phyloP scores from a whole-genome alignment of 352 stramenopile species.

The Globisporangium nagaii region DNA sequence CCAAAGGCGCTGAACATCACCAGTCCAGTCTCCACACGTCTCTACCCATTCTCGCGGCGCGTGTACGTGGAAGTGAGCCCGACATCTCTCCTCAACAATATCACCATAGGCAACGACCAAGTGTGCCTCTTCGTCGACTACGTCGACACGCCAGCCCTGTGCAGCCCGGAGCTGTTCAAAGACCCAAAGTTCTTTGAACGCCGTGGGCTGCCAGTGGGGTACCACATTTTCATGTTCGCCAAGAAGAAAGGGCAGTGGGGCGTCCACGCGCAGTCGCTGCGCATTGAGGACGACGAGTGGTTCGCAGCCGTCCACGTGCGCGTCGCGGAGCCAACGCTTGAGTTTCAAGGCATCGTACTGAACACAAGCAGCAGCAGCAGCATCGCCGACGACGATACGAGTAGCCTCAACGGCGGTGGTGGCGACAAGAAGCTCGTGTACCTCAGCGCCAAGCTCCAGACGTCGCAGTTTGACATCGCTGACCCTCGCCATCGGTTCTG shows the following conservation, averaged over 20 bases:
- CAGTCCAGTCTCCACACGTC: constrained; percentile 15
- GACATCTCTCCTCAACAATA: constrained; percentile 13
- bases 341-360: constrained; percentile 17
- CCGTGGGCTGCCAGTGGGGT: constrained; percentile 14
- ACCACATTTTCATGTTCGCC: constrained; percentile 41
- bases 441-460: constrained; percentile 26
- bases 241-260: background rate
- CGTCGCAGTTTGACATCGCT: constrained; percentile 32
- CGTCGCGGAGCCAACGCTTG: constrained; percentile 28
- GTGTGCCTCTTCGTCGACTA: constrained; percentile 38
- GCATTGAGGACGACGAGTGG: constrained; percentile 12
- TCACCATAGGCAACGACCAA: constrained; percentile 12
- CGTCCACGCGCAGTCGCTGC: background rate
- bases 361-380: background rate
- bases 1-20: constrained; percentile 17
- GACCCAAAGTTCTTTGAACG: constrained; percentile 29
- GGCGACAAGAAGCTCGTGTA: constrained; percentile 3
- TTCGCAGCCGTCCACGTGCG: constrained; percentile 33
- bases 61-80: constrained; percentile 34
- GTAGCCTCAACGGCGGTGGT: too few species aligned
- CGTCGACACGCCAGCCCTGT: constrained; percentile 12
- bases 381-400: too few species aligned
- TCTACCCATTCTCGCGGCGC: constrained; percentile 32
- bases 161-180: constrained; percentile 21
- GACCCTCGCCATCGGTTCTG: constrained; percentile 37